These are phyloP conservation scores for Candolleomyces eurysporus DNA, from an alignment of 768 basidiomycete genomes.

Conservation along the genomic window DNA sequence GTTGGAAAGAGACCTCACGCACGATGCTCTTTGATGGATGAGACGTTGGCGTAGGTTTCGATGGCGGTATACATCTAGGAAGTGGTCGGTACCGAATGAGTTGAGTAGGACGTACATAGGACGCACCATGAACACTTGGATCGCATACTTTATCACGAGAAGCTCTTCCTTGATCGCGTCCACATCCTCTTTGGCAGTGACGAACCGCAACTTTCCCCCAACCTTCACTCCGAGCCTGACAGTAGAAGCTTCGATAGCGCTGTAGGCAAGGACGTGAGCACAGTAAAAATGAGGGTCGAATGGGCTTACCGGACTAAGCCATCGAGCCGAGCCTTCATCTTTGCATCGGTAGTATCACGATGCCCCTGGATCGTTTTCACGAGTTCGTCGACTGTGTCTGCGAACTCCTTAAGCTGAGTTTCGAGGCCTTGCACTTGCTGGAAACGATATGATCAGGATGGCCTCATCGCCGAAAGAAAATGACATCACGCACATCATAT, in stretches of 20 bases:
- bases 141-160: not conserved
- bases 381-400: not conserved
- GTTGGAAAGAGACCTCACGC: not conserved
- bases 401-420: not conserved
- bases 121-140: not conserved
- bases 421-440: not conserved
- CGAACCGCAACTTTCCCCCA: not conserved
- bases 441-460: not conserved
- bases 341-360: not conserved
- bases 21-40: not conserved
- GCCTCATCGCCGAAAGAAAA: not conserved
- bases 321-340: not conserved
- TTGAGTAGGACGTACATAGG: not conserved
- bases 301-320: not conserved
- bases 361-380: not conserved
- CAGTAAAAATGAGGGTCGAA: too few species aligned
- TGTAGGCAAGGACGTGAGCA: too few species aligned
- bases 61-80: not conserved
- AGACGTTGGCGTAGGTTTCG: not conserved
- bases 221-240: too few species aligned
- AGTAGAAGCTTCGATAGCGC: too few species aligned
- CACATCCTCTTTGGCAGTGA: not conserved
- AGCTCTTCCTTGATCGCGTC: not conserved
- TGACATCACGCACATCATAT: not conserved
- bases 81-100: not conserved